Conservation (phyloP, 768 basidiomycete genomes). For the Neoboletus brunneissimus region DNA sequence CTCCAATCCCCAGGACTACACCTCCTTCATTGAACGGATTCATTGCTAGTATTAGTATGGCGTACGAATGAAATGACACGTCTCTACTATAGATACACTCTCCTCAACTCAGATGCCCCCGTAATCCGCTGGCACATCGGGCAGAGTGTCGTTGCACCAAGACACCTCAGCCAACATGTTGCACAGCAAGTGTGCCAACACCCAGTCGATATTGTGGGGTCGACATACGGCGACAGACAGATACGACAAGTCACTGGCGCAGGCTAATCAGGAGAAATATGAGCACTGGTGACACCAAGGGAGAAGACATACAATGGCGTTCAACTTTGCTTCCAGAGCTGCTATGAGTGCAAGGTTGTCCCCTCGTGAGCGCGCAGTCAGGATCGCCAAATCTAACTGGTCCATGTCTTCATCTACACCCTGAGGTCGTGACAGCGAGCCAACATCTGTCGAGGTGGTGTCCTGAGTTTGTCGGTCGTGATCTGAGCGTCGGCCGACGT, state of each 20-base stretch:
- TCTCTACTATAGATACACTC: constrained; percentile 59
- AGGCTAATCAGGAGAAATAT: constrained; percentile 13
- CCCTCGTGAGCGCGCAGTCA: constrained; percentile 46
- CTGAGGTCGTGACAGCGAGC: not conserved
- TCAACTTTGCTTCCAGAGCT: constrained; percentile 62
- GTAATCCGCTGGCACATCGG: constrained; percentile 89
- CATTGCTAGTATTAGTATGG: constrained; percentile 2
- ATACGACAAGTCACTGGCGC: constrained; percentile 57
- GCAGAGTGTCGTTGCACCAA: constrained; percentile 78
- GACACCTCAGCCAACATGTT: constrained; percentile 81
- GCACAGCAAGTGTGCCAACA: constrained; percentile 88
- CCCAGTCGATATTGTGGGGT: constrained; percentile 77
- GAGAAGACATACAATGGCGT: constrained; percentile 48
- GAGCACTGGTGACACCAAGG: constrained; percentile 25
- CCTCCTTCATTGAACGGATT: not conserved
- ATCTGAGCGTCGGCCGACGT: constrained; percentile 12
- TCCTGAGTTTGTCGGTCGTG: constrained; percentile 38
- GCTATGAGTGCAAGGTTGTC: constrained; percentile 47
- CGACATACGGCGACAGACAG: constrained; percentile 73
- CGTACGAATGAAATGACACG: not conserved
- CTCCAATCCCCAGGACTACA: constrained; percentile 1
- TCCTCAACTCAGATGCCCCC: constrained; percentile 66
- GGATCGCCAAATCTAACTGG: constrained; percentile 47
- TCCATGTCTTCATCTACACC: constrained; percentile 37
- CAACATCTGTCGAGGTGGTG: not conserved